phyloP scores from a whole-genome alignment of 148 eudicot genomes.

The Rhododendron molle region DNA sequence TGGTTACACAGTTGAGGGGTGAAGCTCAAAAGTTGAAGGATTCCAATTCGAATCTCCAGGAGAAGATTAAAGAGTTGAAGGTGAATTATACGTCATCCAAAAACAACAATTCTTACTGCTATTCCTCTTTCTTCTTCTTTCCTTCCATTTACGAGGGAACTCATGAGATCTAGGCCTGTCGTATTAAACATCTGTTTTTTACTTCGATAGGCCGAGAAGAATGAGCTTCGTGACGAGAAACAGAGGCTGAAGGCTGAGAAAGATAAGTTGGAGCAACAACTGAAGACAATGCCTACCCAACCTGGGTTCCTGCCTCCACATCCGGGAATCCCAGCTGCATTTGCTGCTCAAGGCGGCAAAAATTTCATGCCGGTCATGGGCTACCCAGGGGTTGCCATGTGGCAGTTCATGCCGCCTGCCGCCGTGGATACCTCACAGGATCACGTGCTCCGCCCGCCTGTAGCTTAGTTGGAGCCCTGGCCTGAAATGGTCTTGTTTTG shows the following conservation, averaged over 20 bases:
- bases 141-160: neutral
- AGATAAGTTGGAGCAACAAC: slow-evolving; percentile 63
- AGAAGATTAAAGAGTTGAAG: slow-evolving; percentile 72
- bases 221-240: slow-evolving; percentile 74
- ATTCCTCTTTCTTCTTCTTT: neutral
- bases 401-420: slow-evolving; percentile 87
- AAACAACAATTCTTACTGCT: neutral
- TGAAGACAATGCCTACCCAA: slow-evolving; percentile 52
- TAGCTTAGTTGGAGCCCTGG: slow-evolving; percentile 38
- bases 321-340: slow-evolving; percentile 55
- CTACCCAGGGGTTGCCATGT: slow-evolving; percentile 79
- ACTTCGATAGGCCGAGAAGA: slow-evolving; percentile 50
- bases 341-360: slow-evolving; percentile 47
- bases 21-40: slow-evolving; percentile 70
- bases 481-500: slow-evolving; percentile 1
- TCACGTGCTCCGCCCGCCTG: slow-evolving; percentile 71
- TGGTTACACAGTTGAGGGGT: slow-evolving; percentile 58
- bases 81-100: slow-evolving; percentile 14
- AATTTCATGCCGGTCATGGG: slow-evolving; percentile 58
- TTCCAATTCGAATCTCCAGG: slow-evolving; percentile 54
- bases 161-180: neutral
- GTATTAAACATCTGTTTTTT: neutral
- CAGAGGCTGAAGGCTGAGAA: slow-evolving; percentile 75
- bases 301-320: slow-evolving; percentile 47
- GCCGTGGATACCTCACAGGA: slow-evolving; percentile 76